A percentile compares a stretch with the other conserved stretches of the same genome.
phyloP scores from a whole-genome alignment of 2,329 filamentous ascomycete species.

The Ophiosphaerella narmari region DNA sequence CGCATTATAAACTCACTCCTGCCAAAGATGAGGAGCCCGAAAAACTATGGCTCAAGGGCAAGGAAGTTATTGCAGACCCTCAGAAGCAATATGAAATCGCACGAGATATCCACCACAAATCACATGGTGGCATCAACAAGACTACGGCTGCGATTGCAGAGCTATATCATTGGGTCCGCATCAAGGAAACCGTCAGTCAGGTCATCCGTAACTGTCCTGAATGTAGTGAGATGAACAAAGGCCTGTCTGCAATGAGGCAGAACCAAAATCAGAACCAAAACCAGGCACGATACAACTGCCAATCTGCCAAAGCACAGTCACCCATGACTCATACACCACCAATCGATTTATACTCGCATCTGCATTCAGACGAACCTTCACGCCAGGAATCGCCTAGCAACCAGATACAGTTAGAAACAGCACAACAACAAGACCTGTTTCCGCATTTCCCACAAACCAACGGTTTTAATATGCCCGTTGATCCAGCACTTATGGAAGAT shows the following conservation, averaged over 20 bases:
- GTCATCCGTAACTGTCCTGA: slow-evolving; percentile 90
- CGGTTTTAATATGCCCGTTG: slow-evolving; percentile 60
- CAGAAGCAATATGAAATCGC: slow-evolving; percentile 90
- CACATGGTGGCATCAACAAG: slow-evolving; percentile 96
- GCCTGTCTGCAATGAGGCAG: slow-evolving; percentile 30
- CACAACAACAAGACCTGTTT: slow-evolving; percentile 35
- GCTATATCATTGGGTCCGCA: slow-evolving; percentile 95
- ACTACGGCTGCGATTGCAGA: slow-evolving; percentile 93
- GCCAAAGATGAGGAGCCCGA: slow-evolving; percentile 49
- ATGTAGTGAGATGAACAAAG: slow-evolving; percentile 72
- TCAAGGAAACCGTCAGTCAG: slow-evolving; percentile 95
- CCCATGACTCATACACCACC: slow-evolving; percentile 17
- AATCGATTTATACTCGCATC: slow-evolving; percentile 7
- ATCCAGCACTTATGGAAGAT: slow-evolving; percentile 64
- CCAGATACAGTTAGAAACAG: slow-evolving; percentile 35
- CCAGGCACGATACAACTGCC: slow-evolving; percentile 10
- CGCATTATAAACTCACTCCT: slow-evolving; percentile 82
- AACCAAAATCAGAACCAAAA: slow-evolving; percentile 19
- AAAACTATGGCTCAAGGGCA: slow-evolving; percentile 94
- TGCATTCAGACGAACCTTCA: slow-evolving; percentile 3
- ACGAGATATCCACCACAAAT: slow-evolving; percentile 70
- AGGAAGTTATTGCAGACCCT: slow-evolving; percentile 93
- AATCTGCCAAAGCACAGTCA: slow-evolving; percentile 8
- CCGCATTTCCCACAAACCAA: slow-evolving; percentile 42
- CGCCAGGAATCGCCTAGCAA: slow-evolving; percentile 30